Conservation (phyloP, 78 protist genomes). For the Dictyostelium discoideum region dicty_2.7 NC_007088.5:7183001-7183500, state of each 20-base stretch:
- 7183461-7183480: too few relatives aligned
- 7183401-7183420: too few relatives aligned
- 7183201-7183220: background rate
- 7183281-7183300: too few relatives aligned
- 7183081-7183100: background rate
- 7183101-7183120: constrained; percentile 2
- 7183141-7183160: background rate
- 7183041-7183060: background rate
- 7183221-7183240: background rate
- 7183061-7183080: background rate
- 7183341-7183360: too few relatives aligned
- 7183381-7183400: too few relatives aligned
- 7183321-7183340: too few relatives aligned
- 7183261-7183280: too few relatives aligned
- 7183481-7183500: too few relatives aligned
- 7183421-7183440: too few relatives aligned
- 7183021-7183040: background rate
- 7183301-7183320: too few relatives aligned
- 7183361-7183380: too few relatives aligned
- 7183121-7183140: background rate
- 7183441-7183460: too few relatives aligned
- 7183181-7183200: background rate
- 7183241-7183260: background rate
- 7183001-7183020: background rate
- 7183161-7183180: background rate